Evolutionary conservation across 768 basidiomycete genomes (phyloP).

Genomic region (Lentinula lateritia): DNA sequence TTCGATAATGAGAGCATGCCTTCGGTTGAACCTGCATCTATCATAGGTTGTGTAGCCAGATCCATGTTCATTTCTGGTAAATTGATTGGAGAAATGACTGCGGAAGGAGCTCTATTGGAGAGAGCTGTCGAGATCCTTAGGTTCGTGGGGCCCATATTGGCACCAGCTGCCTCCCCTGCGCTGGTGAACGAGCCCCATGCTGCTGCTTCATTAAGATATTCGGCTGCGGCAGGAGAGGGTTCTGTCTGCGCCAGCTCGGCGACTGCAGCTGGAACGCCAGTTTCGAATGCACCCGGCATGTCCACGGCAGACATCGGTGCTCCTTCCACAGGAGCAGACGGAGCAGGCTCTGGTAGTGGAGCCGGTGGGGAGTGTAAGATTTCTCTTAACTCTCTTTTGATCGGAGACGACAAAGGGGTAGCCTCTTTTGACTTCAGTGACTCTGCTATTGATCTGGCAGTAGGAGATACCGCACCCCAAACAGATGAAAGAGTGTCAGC

Average conservation of each 20-base stretch:
- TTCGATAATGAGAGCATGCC: background rate
- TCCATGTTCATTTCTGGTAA: background rate
- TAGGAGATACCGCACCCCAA: constrained; percentile 37
- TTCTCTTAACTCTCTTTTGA: background rate
- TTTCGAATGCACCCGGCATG: background rate
- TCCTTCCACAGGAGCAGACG: background rate
- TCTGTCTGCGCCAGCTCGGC: background rate
- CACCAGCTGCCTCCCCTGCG: constrained; percentile 3
- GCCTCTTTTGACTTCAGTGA: constrained; percentile 13
- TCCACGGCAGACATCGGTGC: background rate
- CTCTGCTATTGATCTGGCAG: constrained; percentile 18
- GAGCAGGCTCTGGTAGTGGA: background rate
- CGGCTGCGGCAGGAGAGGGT: background rate
- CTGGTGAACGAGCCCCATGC: constrained; percentile 1
- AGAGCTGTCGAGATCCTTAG: constrained; percentile 1
- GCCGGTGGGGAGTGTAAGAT: background rate
- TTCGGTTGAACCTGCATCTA: background rate
- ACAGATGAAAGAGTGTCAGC: constrained; percentile 39
- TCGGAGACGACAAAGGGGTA: constrained; percentile 11
- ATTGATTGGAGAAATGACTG: constrained; percentile 4
- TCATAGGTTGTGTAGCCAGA: background rate
- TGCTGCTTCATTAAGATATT: background rate
- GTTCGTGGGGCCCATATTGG: background rate
- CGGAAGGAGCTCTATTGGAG: constrained; percentile 1
- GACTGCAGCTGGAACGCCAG: background rate